Evolutionary conservation across 225 moss, liverwort and hornwort species (phyloP).

Genomic region (Sphagnum contortum): DNA sequence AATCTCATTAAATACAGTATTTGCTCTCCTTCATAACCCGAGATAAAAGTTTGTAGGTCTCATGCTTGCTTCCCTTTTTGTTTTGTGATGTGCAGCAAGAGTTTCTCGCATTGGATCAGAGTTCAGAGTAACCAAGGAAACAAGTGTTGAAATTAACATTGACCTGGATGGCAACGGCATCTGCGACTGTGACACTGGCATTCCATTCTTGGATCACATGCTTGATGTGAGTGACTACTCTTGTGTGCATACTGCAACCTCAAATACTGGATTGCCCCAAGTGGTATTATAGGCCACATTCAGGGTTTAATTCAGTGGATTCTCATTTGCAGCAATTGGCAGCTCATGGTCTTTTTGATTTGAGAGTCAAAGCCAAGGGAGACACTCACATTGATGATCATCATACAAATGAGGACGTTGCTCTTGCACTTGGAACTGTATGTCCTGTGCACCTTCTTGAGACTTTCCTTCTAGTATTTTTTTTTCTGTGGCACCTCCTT

Average conservation of each 20-base stretch:
- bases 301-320: too few species aligned
- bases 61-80: too few species aligned
- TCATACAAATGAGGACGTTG: conserved; percentile 93
- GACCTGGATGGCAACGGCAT: conserved; percentile 88
- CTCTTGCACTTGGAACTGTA: conserved; percentile 86
- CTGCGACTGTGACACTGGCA: conserved; percentile 82
- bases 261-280: not conserved
- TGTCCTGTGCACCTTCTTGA: conserved; percentile 7
- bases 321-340: conserved; percentile 70
- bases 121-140: conserved; percentile 87
- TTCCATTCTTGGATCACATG: conserved; percentile 97
- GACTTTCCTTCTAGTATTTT: not conserved
- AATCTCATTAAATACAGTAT: too few species aligned
- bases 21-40: too few species aligned
- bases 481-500: too few species aligned
- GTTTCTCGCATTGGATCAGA: conserved; percentile 39
- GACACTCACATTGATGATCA: conserved; percentile 95
- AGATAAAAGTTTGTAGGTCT: too few species aligned
- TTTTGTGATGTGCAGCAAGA: conserved; percentile 13
- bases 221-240: conserved; percentile 59
- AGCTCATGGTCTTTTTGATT: conserved; percentile 90
- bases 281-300: too few species aligned
- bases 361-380: conserved; percentile 77
- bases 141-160: conserved; percentile 72
- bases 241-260: not conserved